Evolutionary conservation across 1,139 yeast species (phyloP).

Genomic region (Saccharomycopsis phalli): DNA sequence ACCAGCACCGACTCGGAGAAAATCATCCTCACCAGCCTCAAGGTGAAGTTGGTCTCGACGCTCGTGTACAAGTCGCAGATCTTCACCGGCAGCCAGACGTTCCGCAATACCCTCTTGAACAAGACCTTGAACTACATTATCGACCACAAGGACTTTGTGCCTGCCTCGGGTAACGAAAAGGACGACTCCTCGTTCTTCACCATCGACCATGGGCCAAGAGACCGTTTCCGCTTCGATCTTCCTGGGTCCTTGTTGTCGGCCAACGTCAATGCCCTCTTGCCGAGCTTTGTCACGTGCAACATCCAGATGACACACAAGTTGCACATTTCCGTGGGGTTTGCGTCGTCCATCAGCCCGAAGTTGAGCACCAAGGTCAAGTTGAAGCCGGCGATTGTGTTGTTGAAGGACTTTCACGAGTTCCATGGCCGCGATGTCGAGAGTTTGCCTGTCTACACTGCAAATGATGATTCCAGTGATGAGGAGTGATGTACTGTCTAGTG

Average conservation of each 20-base stretch:
- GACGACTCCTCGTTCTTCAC: not conserved
- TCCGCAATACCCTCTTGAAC: conserved; percentile 10
- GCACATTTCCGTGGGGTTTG: conserved; percentile 15
- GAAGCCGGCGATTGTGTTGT: conserved; percentile 10
- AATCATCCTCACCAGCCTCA: conserved; percentile 8
- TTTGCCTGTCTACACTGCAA: conserved; percentile 14
- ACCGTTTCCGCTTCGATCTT: conserved; percentile 9
- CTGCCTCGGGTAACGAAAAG: not conserved
- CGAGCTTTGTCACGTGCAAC: conserved; percentile 15
- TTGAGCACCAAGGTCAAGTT: conserved; percentile 9
- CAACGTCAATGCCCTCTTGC: conserved; percentile 9
- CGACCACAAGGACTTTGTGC: conserved; percentile 13
- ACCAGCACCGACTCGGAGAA: conserved; percentile 10
- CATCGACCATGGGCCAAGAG: not conserved
- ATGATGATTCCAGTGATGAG: conserved; percentile 6
- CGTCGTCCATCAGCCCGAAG: conserved; percentile 13
- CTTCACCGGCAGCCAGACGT: conserved; percentile 10
- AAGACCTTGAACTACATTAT: conserved; percentile 7
- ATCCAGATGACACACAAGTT: conserved; percentile 15
- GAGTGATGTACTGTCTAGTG: no score
- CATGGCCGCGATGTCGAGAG: conserved; percentile 6
- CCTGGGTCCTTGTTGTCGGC: conserved; percentile 11
- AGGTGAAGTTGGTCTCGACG: conserved; percentile 12
- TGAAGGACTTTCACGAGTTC: conserved; percentile 14
- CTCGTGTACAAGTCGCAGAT: conserved; percentile 16